These are phyloP conservation scores for Encephalitozoon hellem DNA, from an alignment of 371 early-diverging fungal species.

Conservation along the genomic window DNA sequence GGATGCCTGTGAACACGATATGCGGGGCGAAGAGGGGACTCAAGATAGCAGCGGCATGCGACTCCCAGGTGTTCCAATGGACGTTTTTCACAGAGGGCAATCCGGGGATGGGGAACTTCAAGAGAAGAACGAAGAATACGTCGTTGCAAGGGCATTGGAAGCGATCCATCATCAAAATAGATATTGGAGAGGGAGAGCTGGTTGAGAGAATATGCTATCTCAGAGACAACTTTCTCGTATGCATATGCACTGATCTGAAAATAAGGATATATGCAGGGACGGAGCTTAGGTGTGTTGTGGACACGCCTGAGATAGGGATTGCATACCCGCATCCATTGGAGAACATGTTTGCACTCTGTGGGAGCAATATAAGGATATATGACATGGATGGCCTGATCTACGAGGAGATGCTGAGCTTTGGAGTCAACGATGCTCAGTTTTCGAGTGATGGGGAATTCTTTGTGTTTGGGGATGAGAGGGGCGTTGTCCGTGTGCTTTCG, in stretches of 20 bases:
- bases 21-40: conserved; percentile 54
- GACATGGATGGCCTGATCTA: conserved; percentile 4
- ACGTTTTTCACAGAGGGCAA: conserved; percentile 24
- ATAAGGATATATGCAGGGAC: conserved; percentile 45
- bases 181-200: conserved; percentile 4
- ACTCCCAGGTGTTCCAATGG: conserved; percentile 27
- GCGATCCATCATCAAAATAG: conserved; percentile 19
- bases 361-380: conserved; percentile 24
- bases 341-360: conserved; percentile 44
- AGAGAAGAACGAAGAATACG: conserved; percentile 2
- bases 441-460: conserved; percentile 48
- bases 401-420: conserved; percentile 21
- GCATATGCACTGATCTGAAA: conserved; percentile 40
- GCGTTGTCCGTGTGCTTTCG: conserved; percentile 16
- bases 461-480: conserved; percentile 40
- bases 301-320: conserved; percentile 6
- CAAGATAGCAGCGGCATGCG: conserved; percentile 48
- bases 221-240: conserved; percentile 37
- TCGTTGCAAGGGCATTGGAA: conserved; percentile 36
- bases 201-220: conserved; percentile 46
- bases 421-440: conserved; percentile 47
- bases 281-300: not conserved
- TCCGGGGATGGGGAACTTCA: conserved; percentile 35
- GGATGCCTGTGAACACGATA: conserved; percentile 38
- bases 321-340: conserved; percentile 37